Percentiles rank a stretch among this genome's conserved stretches.
Evolutionary conservation across 225 moss, liverwort and hornwort genomes (phyloP).

Genomic region (Polytrichum formosum): DNA sequence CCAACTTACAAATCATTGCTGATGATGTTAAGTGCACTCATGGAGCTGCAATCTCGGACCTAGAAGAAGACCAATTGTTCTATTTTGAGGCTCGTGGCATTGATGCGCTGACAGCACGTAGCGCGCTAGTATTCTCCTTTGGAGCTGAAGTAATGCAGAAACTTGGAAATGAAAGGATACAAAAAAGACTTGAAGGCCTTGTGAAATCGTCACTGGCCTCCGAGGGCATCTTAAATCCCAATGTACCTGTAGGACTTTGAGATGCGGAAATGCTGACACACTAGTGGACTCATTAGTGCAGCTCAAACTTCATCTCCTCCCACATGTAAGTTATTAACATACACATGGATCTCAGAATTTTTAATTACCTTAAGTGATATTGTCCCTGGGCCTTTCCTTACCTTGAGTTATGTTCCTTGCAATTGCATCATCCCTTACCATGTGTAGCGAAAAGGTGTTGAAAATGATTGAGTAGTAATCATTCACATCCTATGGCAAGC

Average conservation of each 20-base stretch:
- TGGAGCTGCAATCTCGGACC: conserved; percentile 87
- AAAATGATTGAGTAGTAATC: too few species aligned
- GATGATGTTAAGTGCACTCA: conserved; percentile 97
- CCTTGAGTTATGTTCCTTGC: too few species aligned
- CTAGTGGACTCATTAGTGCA: too few species aligned
- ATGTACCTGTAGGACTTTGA: conserved; percentile 48
- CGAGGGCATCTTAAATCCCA: conserved; percentile 68
- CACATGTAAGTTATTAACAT: too few species aligned
- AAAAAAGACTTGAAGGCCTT: conserved; percentile 78
- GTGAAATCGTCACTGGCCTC: conserved; percentile 72
- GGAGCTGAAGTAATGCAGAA: conserved; percentile 90
- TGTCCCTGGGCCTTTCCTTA: too few species aligned
- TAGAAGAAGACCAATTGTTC: conserved; percentile 92
- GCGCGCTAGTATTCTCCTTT: conserved; percentile 93
- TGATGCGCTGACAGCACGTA: conserved; percentile 77
- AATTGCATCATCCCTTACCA: too few species aligned
- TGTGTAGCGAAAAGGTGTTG: too few species aligned
- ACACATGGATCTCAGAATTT: too few species aligned
- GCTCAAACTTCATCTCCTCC: too few species aligned
- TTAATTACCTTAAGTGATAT: too few species aligned
- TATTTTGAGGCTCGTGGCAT: conserved; percentile 96
- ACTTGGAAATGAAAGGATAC: conserved; percentile 54
- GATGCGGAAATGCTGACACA: not conserved
- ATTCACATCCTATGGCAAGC: too few species aligned
- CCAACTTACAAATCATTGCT: conserved; percentile 93